Evolutionary conservation across 2,329 filamentous ascomycete genomes (phyloP).

Genomic region (Alternaria sp.): DNA sequence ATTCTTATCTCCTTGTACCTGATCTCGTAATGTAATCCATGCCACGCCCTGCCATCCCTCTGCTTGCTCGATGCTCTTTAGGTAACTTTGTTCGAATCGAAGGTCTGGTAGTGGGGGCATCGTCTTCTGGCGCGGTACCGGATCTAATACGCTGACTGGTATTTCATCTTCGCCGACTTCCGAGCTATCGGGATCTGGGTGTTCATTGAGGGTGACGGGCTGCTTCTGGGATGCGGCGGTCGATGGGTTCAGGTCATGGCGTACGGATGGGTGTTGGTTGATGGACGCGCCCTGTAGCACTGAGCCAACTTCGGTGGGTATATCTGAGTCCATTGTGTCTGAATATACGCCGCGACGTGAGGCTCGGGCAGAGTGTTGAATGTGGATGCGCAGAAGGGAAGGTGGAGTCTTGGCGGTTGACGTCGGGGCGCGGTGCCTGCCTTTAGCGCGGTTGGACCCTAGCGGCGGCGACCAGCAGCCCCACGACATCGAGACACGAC

Average conservation of each 20-base stretch:
- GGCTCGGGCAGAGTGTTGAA: not conserved
- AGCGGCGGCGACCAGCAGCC: constrained; percentile 19
- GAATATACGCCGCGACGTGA: not conserved
- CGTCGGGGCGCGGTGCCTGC: constrained; percentile 25
- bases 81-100: constrained; percentile 97
- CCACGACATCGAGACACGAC: constrained; percentile 28
- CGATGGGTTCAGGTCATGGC: constrained; percentile 80
- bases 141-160: constrained; percentile 68
- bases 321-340: constrained; percentile 59
- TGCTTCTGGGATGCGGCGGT: constrained; percentile 73
- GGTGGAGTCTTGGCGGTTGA: constrained; percentile 32
- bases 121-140: constrained; percentile 58
- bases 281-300: constrained; percentile 83
- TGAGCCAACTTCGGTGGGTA: constrained; percentile 73
- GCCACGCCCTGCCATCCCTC: constrained; percentile 79
- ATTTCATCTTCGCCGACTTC: constrained; percentile 70
- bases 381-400: constrained; percentile 15
- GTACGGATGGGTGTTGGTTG: constrained; percentile 71
- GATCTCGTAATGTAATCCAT: constrained; percentile 87
- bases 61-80: constrained; percentile 82
- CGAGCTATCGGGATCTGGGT: constrained; percentile 51
- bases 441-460: constrained; percentile 22
- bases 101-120: constrained; percentile 81
- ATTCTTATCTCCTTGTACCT: constrained; percentile 61
- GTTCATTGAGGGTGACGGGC: constrained; percentile 58